A percentile compares a stretch with the other conserved stretches of the same genome.
Conservation (phyloP, 2,329 filamentous ascomycete genomes). For the Pyrenophora teres region DNA sequence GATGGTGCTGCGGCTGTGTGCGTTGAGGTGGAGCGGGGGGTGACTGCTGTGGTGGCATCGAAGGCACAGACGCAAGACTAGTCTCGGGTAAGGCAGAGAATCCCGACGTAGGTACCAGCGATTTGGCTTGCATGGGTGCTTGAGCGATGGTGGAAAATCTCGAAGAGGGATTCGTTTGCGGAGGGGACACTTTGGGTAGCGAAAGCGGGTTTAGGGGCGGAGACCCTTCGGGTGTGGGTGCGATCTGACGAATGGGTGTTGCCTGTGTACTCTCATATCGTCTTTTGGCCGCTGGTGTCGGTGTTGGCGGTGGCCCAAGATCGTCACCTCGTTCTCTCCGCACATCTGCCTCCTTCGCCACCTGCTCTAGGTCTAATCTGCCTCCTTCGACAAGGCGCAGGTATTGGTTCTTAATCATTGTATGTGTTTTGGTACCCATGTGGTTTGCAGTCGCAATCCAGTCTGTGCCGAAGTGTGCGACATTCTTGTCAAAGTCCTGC, state of each 20-base stretch:
- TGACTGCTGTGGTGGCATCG: slow-evolving; percentile 38
- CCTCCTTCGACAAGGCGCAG: slow-evolving; percentile 53
- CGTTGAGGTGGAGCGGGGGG: slow-evolving; percentile 33
- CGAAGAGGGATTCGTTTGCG: slow-evolving; percentile 27
- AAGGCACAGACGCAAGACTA: slow-evolving; percentile 33
- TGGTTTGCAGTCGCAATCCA: slow-evolving; percentile 75
- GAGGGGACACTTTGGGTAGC: slow-evolving; percentile 48
- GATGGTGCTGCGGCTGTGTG: slow-evolving; percentile 33
- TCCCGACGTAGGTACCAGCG: slow-evolving; percentile 27
- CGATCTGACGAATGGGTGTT: slow-evolving; percentile 49
- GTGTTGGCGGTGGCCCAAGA: slow-evolving; percentile 54
- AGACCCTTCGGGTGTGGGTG: slow-evolving; percentile 53
- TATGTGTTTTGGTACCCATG: slow-evolving; percentile 82
- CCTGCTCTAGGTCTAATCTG: slow-evolving; percentile 48
- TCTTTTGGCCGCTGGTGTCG: slow-evolving; percentile 54
- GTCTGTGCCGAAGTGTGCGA: slow-evolving; percentile 78
- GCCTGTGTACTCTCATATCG: slow-evolving; percentile 52
- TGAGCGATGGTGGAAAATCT: slow-evolving; percentile 43
- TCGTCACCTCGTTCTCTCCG: slow-evolving; percentile 52
- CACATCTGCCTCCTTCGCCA: slow-evolving; percentile 50
- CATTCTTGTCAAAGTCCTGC: slow-evolving; percentile 73
- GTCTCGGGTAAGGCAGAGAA: slow-evolving; percentile 34
- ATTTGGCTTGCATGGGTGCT: slow-evolving; percentile 36
- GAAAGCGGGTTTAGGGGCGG: slow-evolving; percentile 29
- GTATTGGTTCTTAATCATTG: slow-evolving; percentile 70